Conservation (phyloP, 768 basidiomycete genomes). For the Sporobolomyces pararoseus region DNA sequence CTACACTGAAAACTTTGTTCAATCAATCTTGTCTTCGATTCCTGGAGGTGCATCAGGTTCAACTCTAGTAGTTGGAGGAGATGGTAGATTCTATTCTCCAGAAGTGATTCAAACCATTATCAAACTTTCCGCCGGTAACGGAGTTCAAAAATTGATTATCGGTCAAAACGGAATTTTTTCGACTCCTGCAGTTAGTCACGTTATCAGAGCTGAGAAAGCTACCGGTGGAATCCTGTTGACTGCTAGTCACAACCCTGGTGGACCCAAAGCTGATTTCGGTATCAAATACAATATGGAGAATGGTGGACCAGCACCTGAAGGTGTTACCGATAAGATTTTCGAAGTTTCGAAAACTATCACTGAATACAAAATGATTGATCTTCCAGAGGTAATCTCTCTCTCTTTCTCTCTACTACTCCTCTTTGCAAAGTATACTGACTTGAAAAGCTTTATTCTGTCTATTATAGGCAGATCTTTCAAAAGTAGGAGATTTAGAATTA, state of each 20-base stretch:
- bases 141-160: conserved; percentile 83
- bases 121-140: conserved; percentile 89
- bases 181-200: conserved; percentile 91
- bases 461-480: conserved; percentile 71
- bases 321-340: conserved; percentile 90
- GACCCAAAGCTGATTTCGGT: conserved; percentile 94
- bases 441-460: too few species aligned
- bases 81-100: conserved; percentile 86
- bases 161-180: conserved; percentile 89
- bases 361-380: conserved; percentile 78
- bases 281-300: conserved; percentile 99
- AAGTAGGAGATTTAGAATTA: conserved; percentile 71
- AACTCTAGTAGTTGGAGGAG: conserved; percentile 84
- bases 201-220: conserved; percentile 94
- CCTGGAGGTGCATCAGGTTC: conserved; percentile 60
- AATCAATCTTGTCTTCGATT: conserved; percentile 88
- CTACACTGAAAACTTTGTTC: conserved; percentile 98
- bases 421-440: too few species aligned
- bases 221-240: conserved; percentile 95
- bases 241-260: conserved; percentile 96
- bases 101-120: conserved; percentile 80
- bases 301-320: conserved; percentile 95
- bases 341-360: conserved; percentile 82
- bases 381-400: conserved; percentile 60
- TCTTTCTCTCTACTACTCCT: background rate